phyloP scores from a whole-genome alignment of 768 basidiomycete genomes.

The Trametes punicea region DNA sequence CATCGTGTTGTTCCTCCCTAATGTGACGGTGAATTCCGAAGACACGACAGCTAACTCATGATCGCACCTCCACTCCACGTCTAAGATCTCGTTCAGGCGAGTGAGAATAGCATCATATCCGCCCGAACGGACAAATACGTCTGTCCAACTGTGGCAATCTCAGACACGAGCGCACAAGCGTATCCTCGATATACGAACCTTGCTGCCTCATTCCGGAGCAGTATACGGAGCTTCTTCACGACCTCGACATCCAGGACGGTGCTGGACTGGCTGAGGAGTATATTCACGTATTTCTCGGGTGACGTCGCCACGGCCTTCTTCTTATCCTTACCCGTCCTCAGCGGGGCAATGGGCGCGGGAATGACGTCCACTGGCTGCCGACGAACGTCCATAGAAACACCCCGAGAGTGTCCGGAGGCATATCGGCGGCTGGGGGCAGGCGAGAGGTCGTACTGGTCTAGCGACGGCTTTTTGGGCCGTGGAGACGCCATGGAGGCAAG shows the following conservation, averaged over 20 bases:
- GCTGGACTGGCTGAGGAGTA: conserved; percentile 66
- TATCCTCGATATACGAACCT: conserved; percentile 41
- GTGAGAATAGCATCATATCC: conserved; percentile 85
- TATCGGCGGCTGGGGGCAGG: conserved; percentile 1
- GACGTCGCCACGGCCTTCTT: conserved; percentile 36
- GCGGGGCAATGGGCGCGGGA: conserved; percentile 6
- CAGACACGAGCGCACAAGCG: neutral
- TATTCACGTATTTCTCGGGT: conserved; percentile 63
- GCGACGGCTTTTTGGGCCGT: conserved; percentile 29
- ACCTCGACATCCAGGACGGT: conserved; percentile 79
- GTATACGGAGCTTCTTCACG: conserved; percentile 81
- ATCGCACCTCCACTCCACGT: conserved; percentile 90
- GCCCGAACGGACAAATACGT: conserved; percentile 76
- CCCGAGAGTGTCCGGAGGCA: conserved; percentile 36
- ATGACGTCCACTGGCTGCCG: conserved; percentile 4
- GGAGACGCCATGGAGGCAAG: conserved; percentile 44
- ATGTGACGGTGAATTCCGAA: neutral
- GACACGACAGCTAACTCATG: neutral
- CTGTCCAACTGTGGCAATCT: conserved; percentile 67
- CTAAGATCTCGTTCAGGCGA: conserved; percentile 84
- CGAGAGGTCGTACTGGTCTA: conserved; percentile 14
- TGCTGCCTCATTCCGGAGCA: conserved; percentile 90
- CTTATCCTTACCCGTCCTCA: conserved; percentile 51
- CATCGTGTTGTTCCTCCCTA: conserved; percentile 97
- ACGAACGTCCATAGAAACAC: conserved; percentile 55